Evolutionary conservation across 208 protist species (phyloP), one percentile per base, ranked within the genome.

Genomic region (Trypanosoma congolense): DNA sequence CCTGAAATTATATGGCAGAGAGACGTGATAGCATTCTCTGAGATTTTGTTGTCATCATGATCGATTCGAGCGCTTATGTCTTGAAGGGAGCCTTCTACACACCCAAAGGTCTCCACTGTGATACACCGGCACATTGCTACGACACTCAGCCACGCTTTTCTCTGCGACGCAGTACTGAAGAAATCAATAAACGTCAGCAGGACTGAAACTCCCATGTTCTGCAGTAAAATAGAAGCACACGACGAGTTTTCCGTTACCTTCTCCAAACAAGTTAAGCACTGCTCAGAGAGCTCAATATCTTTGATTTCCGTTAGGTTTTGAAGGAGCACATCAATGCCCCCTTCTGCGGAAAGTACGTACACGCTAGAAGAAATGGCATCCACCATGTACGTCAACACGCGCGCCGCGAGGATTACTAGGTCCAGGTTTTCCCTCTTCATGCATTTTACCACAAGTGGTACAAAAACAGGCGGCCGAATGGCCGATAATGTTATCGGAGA

Each of bases 271-370:
- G 69, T 85, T 14, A 97, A 57, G 55, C 85, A 89, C 77, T 97
- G 87, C 66, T 98, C 94, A 26, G 95, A 91, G 10, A 98, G 59
- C 70, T 98, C 96, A 56, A 98, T 92, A 63, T 96, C 95, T 51
- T 93, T 77, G 46, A 98, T 93, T 12, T 59, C 79, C 16, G 83
- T 71, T 4, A 98, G 63, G 43, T 92, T 89, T 31, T 61, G 52
- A 26, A 92, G 82, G 24, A 98, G 65, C 1, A 78, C 56, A 1
- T 73, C 56, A 2, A 95, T 65, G 31, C 73, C 80, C 25, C 65
- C 74, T 30, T 51, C 25, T 2, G 64, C 53, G 1, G 80, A 75
- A n/a, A 97, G 55, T 12, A 80, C 60, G n/a, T 62, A 52, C 12
- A 86, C 69, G 1, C 83, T 82, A n/a, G 50, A 63, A 24, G 90